A percentile compares a stretch with the other conserved stretches of the same genome.
Conservation (phyloP, 1,139 yeast species). For the Candida pseudocylindracea region DNA sequence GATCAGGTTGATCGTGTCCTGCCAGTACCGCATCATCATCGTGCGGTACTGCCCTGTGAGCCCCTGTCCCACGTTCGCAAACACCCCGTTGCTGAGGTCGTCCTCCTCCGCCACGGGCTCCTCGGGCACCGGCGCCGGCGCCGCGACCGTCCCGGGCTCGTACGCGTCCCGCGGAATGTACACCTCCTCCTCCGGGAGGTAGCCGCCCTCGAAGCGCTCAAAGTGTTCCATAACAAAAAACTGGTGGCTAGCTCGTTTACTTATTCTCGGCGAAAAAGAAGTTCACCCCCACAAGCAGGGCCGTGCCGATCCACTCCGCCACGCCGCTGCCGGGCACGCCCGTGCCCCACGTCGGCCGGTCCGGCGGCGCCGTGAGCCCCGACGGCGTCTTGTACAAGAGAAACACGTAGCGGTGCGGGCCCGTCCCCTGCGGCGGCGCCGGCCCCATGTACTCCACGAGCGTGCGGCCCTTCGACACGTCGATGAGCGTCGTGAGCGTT, state of each 20-base stretch:
- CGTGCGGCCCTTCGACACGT: constrained; percentile 5
- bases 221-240: too few species aligned
- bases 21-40: constrained; percentile 93
- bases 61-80: constrained; percentile 88
- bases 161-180: too few species aligned
- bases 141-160: too few species aligned
- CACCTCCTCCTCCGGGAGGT: too few species aligned
- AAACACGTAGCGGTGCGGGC: constrained; percentile 65
- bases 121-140: too few species aligned
- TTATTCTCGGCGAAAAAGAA: constrained; percentile 58
- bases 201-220: too few species aligned
- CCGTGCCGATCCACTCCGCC: constrained; percentile 42
- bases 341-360: constrained; percentile 74
- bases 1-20: constrained; percentile 74
- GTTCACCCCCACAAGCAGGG: constrained; percentile 48
- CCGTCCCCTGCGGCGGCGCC: constrained; percentile 68
- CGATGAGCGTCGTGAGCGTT: constrained; percentile 14
- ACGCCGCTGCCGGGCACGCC: constrained; percentile 58
- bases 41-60: constrained; percentile 63
- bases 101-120: too few species aligned
- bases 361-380: constrained; percentile 18
- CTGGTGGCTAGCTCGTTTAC: not conserved
- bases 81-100: constrained; percentile 25
- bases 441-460: constrained; percentile 42
- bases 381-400: constrained; percentile 46